These are phyloP conservation scores for Serendipita sp. DNA, from an alignment of 768 basidiomycete species.

Conservation along the genomic window DNA sequence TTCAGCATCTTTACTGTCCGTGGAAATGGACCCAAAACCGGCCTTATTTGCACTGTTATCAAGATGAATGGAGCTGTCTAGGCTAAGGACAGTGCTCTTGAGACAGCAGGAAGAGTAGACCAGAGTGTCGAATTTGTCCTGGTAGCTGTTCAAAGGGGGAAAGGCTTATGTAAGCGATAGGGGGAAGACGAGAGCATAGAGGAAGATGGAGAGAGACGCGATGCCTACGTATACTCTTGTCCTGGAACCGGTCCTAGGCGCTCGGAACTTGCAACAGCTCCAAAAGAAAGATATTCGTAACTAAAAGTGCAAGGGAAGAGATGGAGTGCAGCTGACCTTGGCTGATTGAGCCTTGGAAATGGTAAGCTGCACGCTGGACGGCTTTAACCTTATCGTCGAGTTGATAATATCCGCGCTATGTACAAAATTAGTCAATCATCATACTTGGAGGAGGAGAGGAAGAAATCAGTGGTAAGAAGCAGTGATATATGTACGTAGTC, in stretches of 20 bases:
- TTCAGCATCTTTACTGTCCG: neutral
- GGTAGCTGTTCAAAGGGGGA: neutral
- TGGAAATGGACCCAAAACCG: neutral
- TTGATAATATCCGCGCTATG: neutral
- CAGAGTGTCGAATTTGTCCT: neutral
- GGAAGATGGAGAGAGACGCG: no score
- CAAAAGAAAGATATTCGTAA: no score
- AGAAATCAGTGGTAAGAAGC: no score
- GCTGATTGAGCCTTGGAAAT: neutral
- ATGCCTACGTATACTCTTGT: neutral
- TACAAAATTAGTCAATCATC: no score
- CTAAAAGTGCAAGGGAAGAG: no score
- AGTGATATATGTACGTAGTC: neutral
- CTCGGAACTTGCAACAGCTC: neutral
- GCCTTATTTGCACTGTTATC: neutral
- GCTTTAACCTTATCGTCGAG: neutral
- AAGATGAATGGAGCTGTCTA: neutral
- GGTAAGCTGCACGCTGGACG: neutral
- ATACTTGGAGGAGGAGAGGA: no score
- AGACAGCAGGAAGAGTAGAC: neutral
- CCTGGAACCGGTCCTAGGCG: neutral
- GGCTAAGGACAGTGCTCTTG: neutral
- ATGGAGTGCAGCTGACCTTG: neutral
- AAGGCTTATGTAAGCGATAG: no score
- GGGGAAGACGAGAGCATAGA: no score